Percentiles rank a stretch among this genome's conserved stretches.
Evolutionary conservation across 2,329 filamentous ascomycete species (phyloP).

Genomic region (Alternaria rosae): DNA sequence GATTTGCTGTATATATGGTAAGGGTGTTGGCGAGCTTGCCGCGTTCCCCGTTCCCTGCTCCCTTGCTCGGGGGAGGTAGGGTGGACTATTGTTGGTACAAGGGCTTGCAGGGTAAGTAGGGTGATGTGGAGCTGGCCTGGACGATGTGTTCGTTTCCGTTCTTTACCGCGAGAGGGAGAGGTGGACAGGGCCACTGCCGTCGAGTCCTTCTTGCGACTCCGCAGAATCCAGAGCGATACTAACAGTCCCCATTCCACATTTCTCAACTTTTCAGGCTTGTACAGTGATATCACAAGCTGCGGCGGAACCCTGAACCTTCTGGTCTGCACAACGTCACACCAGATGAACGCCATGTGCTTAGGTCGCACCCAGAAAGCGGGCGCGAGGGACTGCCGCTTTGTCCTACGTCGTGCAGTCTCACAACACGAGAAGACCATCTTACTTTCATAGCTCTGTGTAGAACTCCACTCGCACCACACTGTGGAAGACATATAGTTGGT

Average conservation of each 20-base stretch:
- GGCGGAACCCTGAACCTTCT: neutral
- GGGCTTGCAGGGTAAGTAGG: neutral
- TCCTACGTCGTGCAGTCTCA: constrained; percentile 22
- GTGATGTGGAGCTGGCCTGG: neutral
- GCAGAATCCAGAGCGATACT: neutral
- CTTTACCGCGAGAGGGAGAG: neutral
- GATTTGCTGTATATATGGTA: neutral
- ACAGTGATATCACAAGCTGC: neutral
- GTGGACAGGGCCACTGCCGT: neutral
- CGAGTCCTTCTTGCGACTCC: neutral
- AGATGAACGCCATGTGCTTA: constrained; percentile 23
- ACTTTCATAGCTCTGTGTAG: neutral
- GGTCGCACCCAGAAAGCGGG: constrained; percentile 7
- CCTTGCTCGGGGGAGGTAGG: constrained; percentile 13
- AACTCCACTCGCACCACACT: rapidly evolving
- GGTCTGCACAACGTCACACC: constrained; percentile 10
- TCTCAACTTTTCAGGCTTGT: neutral
- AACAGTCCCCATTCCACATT: neutral
- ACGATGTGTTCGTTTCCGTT: neutral
- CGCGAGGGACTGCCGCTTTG: constrained; percentile 1
- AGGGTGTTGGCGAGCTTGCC: neutral
- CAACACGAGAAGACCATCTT: constrained; percentile 6
- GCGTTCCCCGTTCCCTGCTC: constrained; percentile 18
- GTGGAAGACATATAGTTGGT: too few species aligned
- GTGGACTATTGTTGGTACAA: neutral